Evolutionary conservation across 2,329 filamentous ascomycete genomes (phyloP).

Genomic region (Colletotrichum australisinense): DNA sequence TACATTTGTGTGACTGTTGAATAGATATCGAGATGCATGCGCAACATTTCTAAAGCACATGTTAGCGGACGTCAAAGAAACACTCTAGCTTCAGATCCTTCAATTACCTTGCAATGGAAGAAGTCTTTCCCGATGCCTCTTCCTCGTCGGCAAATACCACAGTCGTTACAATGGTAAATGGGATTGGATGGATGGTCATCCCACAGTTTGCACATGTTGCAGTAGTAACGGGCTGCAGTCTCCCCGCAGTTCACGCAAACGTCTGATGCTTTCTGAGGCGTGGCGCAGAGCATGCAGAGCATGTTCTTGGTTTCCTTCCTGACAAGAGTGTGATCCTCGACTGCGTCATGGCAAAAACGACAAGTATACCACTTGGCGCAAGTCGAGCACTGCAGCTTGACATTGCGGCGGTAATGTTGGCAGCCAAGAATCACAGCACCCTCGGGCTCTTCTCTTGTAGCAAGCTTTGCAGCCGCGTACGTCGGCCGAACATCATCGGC

Average conservation of each 20-base stretch:
- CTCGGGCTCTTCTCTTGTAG: constrained; percentile 57
- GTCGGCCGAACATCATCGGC: constrained; percentile 75
- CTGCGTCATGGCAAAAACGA: constrained; percentile 90
- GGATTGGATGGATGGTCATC: constrained; percentile 91
- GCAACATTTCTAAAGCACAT: constrained; percentile 76
- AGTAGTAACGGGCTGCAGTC: constrained; percentile 89
- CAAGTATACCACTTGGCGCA: constrained; percentile 96
- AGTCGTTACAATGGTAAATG: constrained; percentile 97
- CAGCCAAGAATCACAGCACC: constrained; percentile 73
- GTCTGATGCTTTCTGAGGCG: constrained; percentile 84
- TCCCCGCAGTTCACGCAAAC: constrained; percentile 82
- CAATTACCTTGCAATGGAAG: constrained; percentile 91
- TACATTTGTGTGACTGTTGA: constrained; percentile 88
- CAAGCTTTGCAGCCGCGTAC: constrained; percentile 67
- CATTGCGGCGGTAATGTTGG: constrained; percentile 92
- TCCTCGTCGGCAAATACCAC: constrained; percentile 93
- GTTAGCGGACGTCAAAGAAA: not conserved
- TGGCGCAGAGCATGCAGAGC: constrained; percentile 96
- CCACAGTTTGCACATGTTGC: constrained; percentile 95
- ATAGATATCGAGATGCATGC: constrained; percentile 94
- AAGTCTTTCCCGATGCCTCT: constrained; percentile 96
- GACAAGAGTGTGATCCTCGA: constrained; percentile 82
- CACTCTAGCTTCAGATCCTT: not conserved
- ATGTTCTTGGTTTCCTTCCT: constrained; percentile 91
- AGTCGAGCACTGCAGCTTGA: constrained; percentile 92